Conservation (phyloP, 179 eudicot species). For the Heliamphora pulchella region DNA sequence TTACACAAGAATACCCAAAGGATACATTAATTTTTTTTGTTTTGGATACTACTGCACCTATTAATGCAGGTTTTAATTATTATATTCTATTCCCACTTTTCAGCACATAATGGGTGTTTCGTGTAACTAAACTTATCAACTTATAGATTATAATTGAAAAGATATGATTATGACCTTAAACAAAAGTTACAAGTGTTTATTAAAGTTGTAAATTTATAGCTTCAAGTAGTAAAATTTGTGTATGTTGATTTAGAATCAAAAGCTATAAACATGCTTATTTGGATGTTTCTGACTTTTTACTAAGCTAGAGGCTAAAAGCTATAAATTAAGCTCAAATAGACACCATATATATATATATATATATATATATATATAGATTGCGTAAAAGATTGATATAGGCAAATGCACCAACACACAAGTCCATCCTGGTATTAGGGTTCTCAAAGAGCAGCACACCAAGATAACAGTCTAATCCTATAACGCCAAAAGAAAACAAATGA, state of each 20-base stretch:
- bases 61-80: not conserved
- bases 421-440: not conserved
- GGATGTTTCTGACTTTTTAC: too few relatives aligned
- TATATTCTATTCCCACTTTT: not conserved
- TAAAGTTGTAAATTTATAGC: too few relatives aligned
- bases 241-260: too few relatives aligned
- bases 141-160: too few relatives aligned
- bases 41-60: not conserved
- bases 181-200: too few relatives aligned
- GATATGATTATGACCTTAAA: too few relatives aligned
- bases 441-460: not conserved
- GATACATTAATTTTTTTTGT: not conserved
- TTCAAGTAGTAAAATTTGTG: too few relatives aligned
- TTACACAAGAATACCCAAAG: not conserved
- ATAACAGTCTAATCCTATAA: not conserved
- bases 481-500: not conserved
- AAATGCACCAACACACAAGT: not conserved
- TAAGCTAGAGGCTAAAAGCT: too few relatives aligned
- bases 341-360: too few relatives aligned
- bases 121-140: not conserved
- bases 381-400: not conserved
- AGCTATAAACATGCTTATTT: too few relatives aligned
- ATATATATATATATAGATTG: not conserved
- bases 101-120: not conserved
- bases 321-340: too few relatives aligned